Conservation (phyloP, 23 red algal species). For the Gracilariopsis chorda region DNA sequence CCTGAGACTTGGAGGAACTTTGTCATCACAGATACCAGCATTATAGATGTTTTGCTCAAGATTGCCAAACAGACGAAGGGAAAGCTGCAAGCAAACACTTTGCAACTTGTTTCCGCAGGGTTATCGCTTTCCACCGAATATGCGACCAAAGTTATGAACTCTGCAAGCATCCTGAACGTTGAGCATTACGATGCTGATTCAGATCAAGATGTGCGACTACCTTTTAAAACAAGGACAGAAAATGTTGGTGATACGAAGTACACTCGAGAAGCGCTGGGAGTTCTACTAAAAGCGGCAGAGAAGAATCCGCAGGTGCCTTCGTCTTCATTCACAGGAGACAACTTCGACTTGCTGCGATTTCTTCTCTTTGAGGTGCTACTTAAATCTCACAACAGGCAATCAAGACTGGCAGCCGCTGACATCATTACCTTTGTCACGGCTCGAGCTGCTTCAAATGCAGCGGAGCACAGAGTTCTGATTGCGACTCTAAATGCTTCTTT, state of each 20-base stretch:
- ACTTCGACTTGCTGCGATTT: slow-evolving; percentile 7
- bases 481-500: not conserved
- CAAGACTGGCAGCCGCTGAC: slow-evolving; percentile 23
- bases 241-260: not conserved
- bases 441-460: not conserved
- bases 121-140: slow-evolving; percentile 16
- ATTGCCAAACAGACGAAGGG: not conserved
- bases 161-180: not conserved
- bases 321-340: not conserved
- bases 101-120: slow-evolving; percentile 31
- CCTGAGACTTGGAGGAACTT: slow-evolving; percentile 54
- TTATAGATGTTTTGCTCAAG: not conserved
- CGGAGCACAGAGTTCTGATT: not conserved
- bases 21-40: not conserved
- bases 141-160: slow-evolving; percentile 30
- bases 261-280: not conserved
- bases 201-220: not conserved
- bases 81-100: slow-evolving; percentile 7
- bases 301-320: not conserved
- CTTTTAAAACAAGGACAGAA: not conserved
- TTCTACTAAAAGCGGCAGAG: not conserved
- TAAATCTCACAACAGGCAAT: slow-evolving; percentile 25
- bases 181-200: not conserved
- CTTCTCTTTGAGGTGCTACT: slow-evolving; percentile 37
- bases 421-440: slow-evolving; percentile 20